Percentiles rank a stretch among this genome's conserved stretches.
Conservation (phyloP, 2,329 filamentous ascomycete genomes). For the Cercospora zeae-maydis region DNA sequence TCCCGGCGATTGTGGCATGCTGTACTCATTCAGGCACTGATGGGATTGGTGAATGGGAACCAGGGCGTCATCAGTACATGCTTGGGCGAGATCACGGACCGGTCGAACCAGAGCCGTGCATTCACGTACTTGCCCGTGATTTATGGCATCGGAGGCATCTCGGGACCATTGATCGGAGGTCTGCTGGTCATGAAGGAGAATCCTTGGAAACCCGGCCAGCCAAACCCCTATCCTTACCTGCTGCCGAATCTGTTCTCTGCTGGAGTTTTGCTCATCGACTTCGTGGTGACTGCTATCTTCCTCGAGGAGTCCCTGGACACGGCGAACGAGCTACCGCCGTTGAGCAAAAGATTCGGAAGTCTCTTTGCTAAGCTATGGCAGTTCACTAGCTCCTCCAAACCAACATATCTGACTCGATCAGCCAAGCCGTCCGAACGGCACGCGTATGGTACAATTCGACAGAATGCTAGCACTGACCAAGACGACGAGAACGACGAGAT, state of each 20-base stretch:
- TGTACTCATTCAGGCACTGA: constrained; percentile 77
- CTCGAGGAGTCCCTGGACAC: constrained; percentile 82
- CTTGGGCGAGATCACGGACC: constrained; percentile 89
- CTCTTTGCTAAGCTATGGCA: constrained; percentile 69
- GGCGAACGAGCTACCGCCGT: constrained; percentile 57
- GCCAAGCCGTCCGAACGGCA: constrained; percentile 18
- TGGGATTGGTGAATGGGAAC: constrained; percentile 94
- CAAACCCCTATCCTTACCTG: constrained; percentile 72
- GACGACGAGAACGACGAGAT: constrained; percentile 24
- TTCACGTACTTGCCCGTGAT: constrained; percentile 94
- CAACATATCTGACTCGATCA: constrained; percentile 54
- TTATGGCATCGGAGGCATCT: constrained; percentile 93
- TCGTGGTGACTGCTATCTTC: constrained; percentile 71
- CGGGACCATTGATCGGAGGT: constrained; percentile 86
- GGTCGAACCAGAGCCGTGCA: constrained; percentile 86
- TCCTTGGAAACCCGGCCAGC: constrained; percentile 50
- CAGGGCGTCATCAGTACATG: constrained; percentile 92
- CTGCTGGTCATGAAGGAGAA: constrained; percentile 66
- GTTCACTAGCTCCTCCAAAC: constrained; percentile 57
- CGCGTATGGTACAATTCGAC: constrained; percentile 10
- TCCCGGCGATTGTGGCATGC: constrained; percentile 80
- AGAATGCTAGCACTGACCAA: constrained; percentile 16
- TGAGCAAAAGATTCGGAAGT: constrained; percentile 56
- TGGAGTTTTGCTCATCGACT: constrained; percentile 65
- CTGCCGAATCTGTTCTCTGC: constrained; percentile 79